phyloP scores from a whole-genome alignment of 805 yeast genomes.

The Candida sphagnicola region DNA sequence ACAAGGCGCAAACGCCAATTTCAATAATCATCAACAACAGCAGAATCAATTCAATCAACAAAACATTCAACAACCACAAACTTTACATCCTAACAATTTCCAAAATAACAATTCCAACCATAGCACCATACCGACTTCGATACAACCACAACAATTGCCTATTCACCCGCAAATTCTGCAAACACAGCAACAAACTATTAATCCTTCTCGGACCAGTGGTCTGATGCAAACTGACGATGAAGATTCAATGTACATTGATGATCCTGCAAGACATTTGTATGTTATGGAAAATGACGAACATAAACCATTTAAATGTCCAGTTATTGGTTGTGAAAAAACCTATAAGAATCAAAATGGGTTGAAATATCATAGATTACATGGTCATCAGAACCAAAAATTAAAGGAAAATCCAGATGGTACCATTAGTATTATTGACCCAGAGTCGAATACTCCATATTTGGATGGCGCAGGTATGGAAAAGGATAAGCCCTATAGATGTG shows the following conservation, averaged over 20 bases:
- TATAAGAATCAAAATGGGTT: conserved; percentile 97
- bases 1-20: conserved; percentile 13
- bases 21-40: conserved; percentile 2
- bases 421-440: conserved; percentile 88
- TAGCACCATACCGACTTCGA: conserved; percentile 14
- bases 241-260: conserved; percentile 82
- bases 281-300: conserved; percentile 90
- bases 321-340: conserved; percentile 95
- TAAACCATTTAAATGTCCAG: conserved; percentile 96
- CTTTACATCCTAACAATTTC: conserved; percentile 17
- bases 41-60: conserved; percentile 8
- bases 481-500: conserved; percentile 97
- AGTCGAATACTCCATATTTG: conserved; percentile 79
- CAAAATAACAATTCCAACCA: conserved; percentile 14
- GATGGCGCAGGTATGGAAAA: conserved; percentile 94
- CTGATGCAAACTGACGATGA: conserved; percentile 51
- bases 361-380: conserved; percentile 92
- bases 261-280: conserved; percentile 92
- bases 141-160: conserved; percentile 16
- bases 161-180: conserved; percentile 10
- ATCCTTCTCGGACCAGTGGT: conserved; percentile 16
- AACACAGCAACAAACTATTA: conserved; percentile 10
- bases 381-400: conserved; percentile 93
- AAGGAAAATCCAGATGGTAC: conserved; percentile 92
- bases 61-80: conserved; percentile 9